Conservation (phyloP, 495 filamentous ascomycete genomes). For the Gamarada debralockiae region DNA sequence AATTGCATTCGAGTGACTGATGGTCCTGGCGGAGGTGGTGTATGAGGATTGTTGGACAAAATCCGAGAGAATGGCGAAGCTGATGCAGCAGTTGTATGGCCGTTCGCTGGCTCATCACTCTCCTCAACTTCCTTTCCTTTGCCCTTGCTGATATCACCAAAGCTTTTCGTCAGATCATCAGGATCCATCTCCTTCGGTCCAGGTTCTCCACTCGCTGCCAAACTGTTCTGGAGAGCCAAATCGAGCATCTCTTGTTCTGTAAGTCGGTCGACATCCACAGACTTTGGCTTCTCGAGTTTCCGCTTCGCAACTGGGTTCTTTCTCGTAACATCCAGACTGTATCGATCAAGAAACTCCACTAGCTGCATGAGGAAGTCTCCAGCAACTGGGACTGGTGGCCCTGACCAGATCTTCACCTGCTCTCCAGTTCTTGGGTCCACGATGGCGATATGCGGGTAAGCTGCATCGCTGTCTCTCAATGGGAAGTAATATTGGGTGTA, state of each 20-base stretch:
- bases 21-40: slow-evolving; percentile 64
- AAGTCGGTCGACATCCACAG: slow-evolving; percentile 77
- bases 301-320: slow-evolving; percentile 88
- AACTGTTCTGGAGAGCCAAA: slow-evolving; percentile 84
- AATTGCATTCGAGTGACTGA: slow-evolving; percentile 89
- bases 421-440: slow-evolving; percentile 94
- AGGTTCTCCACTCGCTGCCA: slow-evolving; percentile 40
- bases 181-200: slow-evolving; percentile 58
- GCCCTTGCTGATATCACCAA: slow-evolving; percentile 62
- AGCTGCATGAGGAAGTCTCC: slow-evolving; percentile 85
- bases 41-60: slow-evolving; percentile 65
- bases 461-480: slow-evolving; percentile 55
- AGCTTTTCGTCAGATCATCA: slow-evolving; percentile 75
- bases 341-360: slow-evolving; percentile 92
- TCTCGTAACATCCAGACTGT: slow-evolving; percentile 79
- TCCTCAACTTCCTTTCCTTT: slow-evolving; percentile 33
- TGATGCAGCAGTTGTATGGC: slow-evolving; percentile 10
- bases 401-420: slow-evolving; percentile 95
- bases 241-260: slow-evolving; percentile 97
- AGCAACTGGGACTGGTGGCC: slow-evolving; percentile 68
- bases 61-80: slow-evolving; percentile 61
- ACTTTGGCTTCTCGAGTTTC: slow-evolving; percentile 64
- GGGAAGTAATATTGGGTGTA: slow-evolving; percentile 92
- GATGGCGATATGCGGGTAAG: slow-evolving; percentile 92
- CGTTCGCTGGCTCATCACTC: slow-evolving; percentile 6